Percentiles rank a stretch among this genome's conserved stretches.
These are phyloP conservation scores for Salvia sclarea DNA, from an alignment of 305 asterid species.

Conservation along the genomic window DNA sequence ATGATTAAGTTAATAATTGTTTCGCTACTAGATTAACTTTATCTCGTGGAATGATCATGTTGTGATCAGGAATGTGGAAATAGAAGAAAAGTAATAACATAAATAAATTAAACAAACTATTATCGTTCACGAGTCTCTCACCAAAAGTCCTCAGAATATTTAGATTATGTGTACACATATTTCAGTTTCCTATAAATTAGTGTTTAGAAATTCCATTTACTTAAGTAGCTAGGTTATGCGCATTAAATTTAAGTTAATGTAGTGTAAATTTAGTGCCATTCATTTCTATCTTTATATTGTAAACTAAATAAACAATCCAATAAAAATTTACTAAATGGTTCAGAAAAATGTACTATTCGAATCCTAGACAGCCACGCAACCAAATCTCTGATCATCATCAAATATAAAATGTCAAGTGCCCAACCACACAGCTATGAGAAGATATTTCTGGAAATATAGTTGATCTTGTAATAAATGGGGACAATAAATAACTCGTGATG, in stretches of 20 bases:
- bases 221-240: background rate
- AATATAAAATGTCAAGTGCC: background rate
- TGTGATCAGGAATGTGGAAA: background rate
- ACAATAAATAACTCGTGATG: conserved; percentile 2
- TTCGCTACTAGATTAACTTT: background rate
- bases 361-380: background rate
- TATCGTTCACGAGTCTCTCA: too few relatives aligned
- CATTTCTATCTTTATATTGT: too few relatives aligned
- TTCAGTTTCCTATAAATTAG: too few relatives aligned
- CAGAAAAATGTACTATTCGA: background rate
- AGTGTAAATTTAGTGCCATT: too few relatives aligned
- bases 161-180: too few relatives aligned
- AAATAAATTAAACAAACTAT: too few relatives aligned
- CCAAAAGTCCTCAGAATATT: too few relatives aligned
- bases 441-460: conserved; percentile 4
- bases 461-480: conserved; percentile 13
- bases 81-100: too few relatives aligned
- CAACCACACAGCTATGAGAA: conserved; percentile 1
- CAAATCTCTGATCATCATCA: background rate
- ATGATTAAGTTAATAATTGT: background rate
- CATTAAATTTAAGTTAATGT: background rate
- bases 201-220: too few relatives aligned
- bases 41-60: background rate
- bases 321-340: background rate
- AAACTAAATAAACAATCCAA: too few relatives aligned